Percentiles rank a stretch among this genome's conserved stretches.
These are phyloP conservation scores for Nakaseomyces nivariensis DNA, from an alignment of 1,139 yeast species.

Conservation along the genomic window DNA sequence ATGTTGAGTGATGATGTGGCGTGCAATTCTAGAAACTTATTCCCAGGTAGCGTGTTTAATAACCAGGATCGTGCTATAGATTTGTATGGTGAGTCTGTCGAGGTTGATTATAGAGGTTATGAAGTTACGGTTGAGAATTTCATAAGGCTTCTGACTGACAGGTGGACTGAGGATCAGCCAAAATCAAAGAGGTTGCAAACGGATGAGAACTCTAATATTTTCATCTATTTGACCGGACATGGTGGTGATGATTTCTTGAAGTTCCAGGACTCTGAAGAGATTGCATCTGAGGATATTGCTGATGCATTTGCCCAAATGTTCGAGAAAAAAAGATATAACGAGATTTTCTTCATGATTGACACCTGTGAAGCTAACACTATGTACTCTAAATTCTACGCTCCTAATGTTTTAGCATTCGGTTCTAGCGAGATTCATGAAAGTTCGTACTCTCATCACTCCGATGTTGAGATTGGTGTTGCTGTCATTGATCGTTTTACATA, in stretches of 20 bases:
- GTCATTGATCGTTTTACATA: constrained; percentile 95
- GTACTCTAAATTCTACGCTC: constrained; percentile 88
- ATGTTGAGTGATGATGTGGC: constrained; percentile 97
- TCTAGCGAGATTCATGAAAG: constrained; percentile 85
- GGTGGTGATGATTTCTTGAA: constrained; percentile 97
- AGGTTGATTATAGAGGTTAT: constrained; percentile 94
- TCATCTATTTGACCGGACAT: constrained; percentile 94
- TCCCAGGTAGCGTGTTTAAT: constrained; percentile 93
- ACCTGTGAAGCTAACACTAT: constrained; percentile 98
- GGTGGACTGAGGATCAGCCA: constrained; percentile 94
- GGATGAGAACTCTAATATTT: constrained; percentile 88
- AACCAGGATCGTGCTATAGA: constrained; percentile 92
- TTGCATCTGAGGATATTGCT: constrained; percentile 89
- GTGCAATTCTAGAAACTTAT: constrained; percentile 90
- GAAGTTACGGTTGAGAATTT: constrained; percentile 97
- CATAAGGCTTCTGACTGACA: constrained; percentile 76
- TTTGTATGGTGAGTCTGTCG: constrained; percentile 86
- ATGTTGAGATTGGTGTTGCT: constrained; percentile 92
- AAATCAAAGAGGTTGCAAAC: constrained; percentile 81
- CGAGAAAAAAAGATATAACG: constrained; percentile 89
- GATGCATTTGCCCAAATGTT: constrained; percentile 97
- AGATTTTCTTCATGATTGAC: constrained; percentile 93
- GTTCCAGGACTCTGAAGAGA: constrained; percentile 97
- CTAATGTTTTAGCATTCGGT: constrained; percentile 87
- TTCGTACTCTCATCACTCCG: constrained; percentile 93